Evolutionary conservation across 495 filamentous ascomycete species (phyloP).

Genomic region (Hypoxylon cercidicola): DNA sequence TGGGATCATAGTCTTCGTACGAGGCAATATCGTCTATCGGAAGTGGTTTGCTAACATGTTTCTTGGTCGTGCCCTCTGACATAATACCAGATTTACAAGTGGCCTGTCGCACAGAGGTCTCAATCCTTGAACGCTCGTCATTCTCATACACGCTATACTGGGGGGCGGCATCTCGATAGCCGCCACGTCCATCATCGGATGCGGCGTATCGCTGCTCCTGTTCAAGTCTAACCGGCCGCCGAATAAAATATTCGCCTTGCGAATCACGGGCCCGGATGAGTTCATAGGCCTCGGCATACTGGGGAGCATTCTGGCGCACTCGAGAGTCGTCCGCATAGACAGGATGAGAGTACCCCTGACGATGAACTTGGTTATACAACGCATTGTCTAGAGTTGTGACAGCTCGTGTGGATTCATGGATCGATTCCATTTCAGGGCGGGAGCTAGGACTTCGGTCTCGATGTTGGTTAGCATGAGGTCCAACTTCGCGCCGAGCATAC

Average conservation of each 20-base stretch:
- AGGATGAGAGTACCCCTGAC: conserved; percentile 47
- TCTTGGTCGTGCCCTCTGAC: background rate
- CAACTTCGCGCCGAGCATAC: conserved; percentile 11
- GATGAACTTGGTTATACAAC: conserved; percentile 27
- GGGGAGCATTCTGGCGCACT: conserved; percentile 32
- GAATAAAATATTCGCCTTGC: conserved; percentile 57
- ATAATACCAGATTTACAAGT: background rate
- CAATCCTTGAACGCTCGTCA: background rate
- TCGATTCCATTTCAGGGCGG: conserved; percentile 16
- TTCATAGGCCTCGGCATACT: conserved; percentile 52
- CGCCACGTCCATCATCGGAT: conserved; percentile 3
- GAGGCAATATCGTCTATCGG: conserved; percentile 1
- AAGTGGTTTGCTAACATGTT: conserved; percentile 3
- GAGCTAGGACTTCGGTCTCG: conserved; percentile 22
- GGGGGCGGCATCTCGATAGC: conserved; percentile 2
- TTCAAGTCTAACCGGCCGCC: conserved; percentile 51
- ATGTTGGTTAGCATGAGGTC: conserved; percentile 9
- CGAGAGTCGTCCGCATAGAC: conserved; percentile 46
- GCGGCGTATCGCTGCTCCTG: conserved; percentile 31
- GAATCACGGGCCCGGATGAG: conserved; percentile 58
- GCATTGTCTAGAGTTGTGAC: conserved; percentile 28
- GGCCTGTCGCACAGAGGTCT: conserved; percentile 10
- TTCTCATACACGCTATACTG: conserved; percentile 13
- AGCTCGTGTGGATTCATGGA: conserved; percentile 31
- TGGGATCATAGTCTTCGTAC: conserved; percentile 33